Percentiles rank a stretch among this genome's conserved stretches.
These are phyloP conservation scores for Picocystis salinarum DNA, from an alignment of 139 green algal genomes.

Conservation along the genomic window DNA sequence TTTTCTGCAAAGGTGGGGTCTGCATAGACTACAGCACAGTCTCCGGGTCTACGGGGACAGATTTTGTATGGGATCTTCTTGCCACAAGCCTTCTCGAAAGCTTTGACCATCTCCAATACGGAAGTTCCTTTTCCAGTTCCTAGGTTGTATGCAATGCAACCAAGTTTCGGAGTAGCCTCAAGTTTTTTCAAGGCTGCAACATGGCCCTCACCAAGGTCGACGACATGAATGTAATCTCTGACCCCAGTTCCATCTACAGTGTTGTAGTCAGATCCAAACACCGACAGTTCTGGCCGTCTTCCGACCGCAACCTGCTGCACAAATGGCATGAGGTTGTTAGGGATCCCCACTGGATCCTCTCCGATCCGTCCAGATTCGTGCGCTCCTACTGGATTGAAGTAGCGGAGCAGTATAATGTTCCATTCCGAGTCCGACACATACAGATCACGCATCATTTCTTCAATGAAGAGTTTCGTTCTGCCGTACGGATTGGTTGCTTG, in stretches of 20 bases:
- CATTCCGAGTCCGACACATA: constrained; percentile 43
- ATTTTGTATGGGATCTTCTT: constrained; percentile 32
- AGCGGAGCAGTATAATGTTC: constrained; percentile 76
- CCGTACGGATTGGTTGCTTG: constrained; percentile 73
- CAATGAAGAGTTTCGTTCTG: constrained; percentile 64
- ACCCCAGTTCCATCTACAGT: constrained; percentile 56
- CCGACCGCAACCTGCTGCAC: constrained; percentile 88
- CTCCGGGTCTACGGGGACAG: constrained; percentile 37
- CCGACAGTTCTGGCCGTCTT: constrained; percentile 56
- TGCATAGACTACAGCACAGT: constrained; percentile 72
- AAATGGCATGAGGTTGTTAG: constrained; percentile 99
- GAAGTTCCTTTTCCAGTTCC: constrained; percentile 74
- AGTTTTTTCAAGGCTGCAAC: constrained; percentile 64
- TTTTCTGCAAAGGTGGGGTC: constrained; percentile 62
- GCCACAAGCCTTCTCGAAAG: constrained; percentile 77
- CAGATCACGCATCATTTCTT: constrained; percentile 43
- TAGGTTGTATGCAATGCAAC: constrained; percentile 78
- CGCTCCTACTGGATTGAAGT: constrained; percentile 82
- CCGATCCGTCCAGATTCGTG: constrained; percentile 53
- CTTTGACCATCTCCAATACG: constrained; percentile 87
- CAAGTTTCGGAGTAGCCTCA: constrained; percentile 24
- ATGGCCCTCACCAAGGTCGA: constrained; percentile 70
- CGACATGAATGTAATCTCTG: constrained; percentile 98
- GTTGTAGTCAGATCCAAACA: constrained; percentile 55
- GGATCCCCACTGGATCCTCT: constrained; percentile 85